Evolutionary conservation across 2,329 filamentous ascomycete genomes (phyloP), one percentile per base, ranked within the genome.

Genomic region (Penicillium italicum): DNA sequence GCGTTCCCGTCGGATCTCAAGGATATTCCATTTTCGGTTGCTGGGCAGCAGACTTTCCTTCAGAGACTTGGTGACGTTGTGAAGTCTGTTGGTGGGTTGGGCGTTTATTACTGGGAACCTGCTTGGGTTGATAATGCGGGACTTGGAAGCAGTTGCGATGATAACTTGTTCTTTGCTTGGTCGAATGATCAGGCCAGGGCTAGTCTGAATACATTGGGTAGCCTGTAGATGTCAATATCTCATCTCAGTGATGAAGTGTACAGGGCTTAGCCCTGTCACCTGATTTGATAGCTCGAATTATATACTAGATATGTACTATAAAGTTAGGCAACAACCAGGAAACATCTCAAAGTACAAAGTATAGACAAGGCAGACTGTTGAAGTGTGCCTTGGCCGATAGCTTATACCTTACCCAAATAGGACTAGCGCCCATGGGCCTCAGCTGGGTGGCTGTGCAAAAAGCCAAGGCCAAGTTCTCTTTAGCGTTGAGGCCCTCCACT

Each of bases 81-180:
- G 0, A 74, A 76, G 1, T 78, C 73, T 1, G 79, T 84, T 0
- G 78, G 79, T 1, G 85, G 85, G 0, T 71, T 76, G 28, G 88
- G 86, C 0, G 42, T 90, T 8, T 89, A 86, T 59, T 90, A 90
- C 62, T 90, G 87, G 87, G 87, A 91, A 69, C 86, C 86, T 0
- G 84, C 82, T 0, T 90, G 86, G 86, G 76, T 89, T 59, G 77
- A 84, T 40, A 90, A 89, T 70, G 79, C 81, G 11, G 80, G 72
- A 0, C 70, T 89, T 49, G 86, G 86, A 1, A 87, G 85, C 18
- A 86, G 84, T 40, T 89, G 86, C 66, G 74, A 76, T 18, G 83
- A 84, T 62, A 88, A 86, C 70, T 76, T 85, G 42, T 78, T 89
- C 79, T 84, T 88, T 50, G 74, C 78, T 55, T 79, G 76, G 60